These are phyloP conservation scores for Rubroboletus satanas DNA, from an alignment of 768 basidiomycete genomes.

Conservation along the genomic window DNA sequence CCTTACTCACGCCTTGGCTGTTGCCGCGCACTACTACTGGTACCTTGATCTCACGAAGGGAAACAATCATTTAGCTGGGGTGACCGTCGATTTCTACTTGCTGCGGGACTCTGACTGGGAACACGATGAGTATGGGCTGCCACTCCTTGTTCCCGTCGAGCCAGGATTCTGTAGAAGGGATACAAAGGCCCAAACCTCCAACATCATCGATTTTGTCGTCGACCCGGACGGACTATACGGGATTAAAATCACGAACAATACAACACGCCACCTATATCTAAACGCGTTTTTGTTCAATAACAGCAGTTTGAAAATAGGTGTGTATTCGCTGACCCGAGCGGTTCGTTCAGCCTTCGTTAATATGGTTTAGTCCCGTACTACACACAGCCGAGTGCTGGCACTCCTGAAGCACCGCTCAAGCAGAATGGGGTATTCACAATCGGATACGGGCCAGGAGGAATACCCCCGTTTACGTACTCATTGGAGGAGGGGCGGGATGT, in stretches of 20 bases:
- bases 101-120: not conserved
- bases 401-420: slow-evolving; percentile 8
- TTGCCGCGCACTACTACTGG: slow-evolving; percentile 23
- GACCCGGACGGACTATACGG: slow-evolving; percentile 28
- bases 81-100: slow-evolving; percentile 13
- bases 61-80: not conserved
- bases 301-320: slow-evolving; percentile 36
- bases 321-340: not conserved
- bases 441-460: slow-evolving; percentile 38
- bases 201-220: slow-evolving; percentile 19
- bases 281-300: slow-evolving; percentile 44
- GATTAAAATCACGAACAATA: slow-evolving; percentile 14
- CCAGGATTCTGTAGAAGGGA: slow-evolving; percentile 5
- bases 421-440: slow-evolving; percentile 24
- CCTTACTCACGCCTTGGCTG: not conserved
- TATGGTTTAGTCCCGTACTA: slow-evolving; percentile 6
- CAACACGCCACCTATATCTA: slow-evolving; percentile 28
- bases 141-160: not conserved
- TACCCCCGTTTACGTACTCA: slow-evolving; percentile 3
- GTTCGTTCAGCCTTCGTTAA: not conserved
- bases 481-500: slow-evolving; percentile 3
- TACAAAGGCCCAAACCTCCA: not conserved
- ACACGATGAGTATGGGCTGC: not conserved
- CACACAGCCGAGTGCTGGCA: not conserved
- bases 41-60: slow-evolving; percentile 14